A percentile compares a stretch with the other conserved stretches of the same genome.
phyloP scores from a whole-genome alignment of 164 flowering plant species.

The Aristolochia contorta region DNA sequence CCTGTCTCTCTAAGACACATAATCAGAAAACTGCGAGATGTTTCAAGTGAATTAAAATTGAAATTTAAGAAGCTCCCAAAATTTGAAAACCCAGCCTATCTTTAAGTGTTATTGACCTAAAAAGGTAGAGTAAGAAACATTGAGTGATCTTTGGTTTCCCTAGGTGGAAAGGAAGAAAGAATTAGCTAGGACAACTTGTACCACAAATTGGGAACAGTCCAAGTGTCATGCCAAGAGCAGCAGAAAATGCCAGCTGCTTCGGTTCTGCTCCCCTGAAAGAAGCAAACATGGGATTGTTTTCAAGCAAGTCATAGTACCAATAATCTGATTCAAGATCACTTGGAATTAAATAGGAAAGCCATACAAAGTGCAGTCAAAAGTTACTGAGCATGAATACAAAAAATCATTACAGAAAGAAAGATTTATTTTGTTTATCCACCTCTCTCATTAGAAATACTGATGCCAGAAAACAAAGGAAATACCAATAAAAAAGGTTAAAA shows the following conservation, averaged over 20 bases:
- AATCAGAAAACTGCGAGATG: too few relatives aligned
- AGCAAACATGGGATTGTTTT: neutral
- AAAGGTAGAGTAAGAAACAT: too few relatives aligned
- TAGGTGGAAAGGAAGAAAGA: too few relatives aligned
- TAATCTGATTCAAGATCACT: neutral
- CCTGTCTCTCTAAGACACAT: too few relatives aligned
- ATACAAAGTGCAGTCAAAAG: neutral
- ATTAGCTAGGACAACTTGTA: conserved; percentile 14
- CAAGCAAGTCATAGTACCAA: neutral
- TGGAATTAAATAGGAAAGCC: neutral
- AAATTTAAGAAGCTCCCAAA: too few relatives aligned
- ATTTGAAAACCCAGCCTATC: too few relatives aligned
- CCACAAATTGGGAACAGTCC: conserved; percentile 91
- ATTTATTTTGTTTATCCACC: neutral
- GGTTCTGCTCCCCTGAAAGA: conserved; percentile 75
- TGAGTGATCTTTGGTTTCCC: too few relatives aligned
- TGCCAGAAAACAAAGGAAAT: too few relatives aligned
- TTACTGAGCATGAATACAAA: neutral
- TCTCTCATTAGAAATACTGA: neutral
- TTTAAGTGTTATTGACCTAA: too few relatives aligned
- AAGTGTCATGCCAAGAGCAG: conserved; percentile 76
- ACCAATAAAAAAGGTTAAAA: too few relatives aligned
- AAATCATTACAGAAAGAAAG: neutral
- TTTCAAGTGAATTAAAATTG: too few relatives aligned
- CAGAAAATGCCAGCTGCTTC: conserved; percentile 78